Percentiles rank a stretch among this genome's conserved stretches.
phyloP scores from a whole-genome alignment of 768 basidiomycete species.

The Boletus reticuloceps region DNA sequence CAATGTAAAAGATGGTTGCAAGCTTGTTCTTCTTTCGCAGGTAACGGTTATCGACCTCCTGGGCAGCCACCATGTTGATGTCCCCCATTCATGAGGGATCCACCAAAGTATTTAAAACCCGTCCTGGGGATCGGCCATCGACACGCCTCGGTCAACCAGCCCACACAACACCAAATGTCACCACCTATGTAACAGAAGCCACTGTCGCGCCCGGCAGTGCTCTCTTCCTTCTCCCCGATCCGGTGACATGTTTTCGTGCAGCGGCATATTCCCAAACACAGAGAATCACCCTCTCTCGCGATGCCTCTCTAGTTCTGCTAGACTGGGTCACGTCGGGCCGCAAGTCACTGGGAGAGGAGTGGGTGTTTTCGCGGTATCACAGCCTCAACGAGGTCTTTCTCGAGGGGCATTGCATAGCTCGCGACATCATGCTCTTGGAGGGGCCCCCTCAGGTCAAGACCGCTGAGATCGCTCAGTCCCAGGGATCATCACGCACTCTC shows the following conservation, averaged over 20 bases:
- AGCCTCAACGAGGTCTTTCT: conserved; percentile 82
- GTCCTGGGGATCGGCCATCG: conserved; percentile 59
- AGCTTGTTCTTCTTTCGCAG: conserved; percentile 81
- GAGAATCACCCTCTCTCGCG: conserved; percentile 61
- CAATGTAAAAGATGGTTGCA: conserved; percentile 52
- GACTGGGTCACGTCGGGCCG: conserved; percentile 95
- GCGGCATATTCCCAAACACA: conserved; percentile 86
- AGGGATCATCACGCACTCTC: conserved; percentile 46
- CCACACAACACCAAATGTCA: conserved; percentile 30
- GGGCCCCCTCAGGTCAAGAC: conserved; percentile 27
- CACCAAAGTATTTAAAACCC: conserved; percentile 91
- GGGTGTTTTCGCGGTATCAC: conserved; percentile 83
- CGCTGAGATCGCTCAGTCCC: conserved; percentile 2
- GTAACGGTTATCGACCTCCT: conserved; percentile 38
- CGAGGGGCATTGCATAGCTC: conserved; percentile 60
- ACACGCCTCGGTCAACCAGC: conserved; percentile 27
- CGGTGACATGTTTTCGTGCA: conserved; percentile 86
- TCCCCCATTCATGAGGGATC: conserved; percentile 56
- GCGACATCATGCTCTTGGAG: conserved; percentile 78
- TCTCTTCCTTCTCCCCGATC: conserved; percentile 85
- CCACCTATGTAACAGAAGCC: conserved; percentile 64
- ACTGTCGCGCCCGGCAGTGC: conserved; percentile 49
- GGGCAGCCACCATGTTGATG: conserved; percentile 1
- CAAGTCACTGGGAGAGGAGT: conserved; percentile 79
- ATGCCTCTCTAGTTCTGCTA: conserved; percentile 68